Evolutionary conservation across 495 filamentous ascomycete genomes (phyloP), one percentile per base, ranked within the genome.

Genomic region (Rhypophila decipiens): DNA sequence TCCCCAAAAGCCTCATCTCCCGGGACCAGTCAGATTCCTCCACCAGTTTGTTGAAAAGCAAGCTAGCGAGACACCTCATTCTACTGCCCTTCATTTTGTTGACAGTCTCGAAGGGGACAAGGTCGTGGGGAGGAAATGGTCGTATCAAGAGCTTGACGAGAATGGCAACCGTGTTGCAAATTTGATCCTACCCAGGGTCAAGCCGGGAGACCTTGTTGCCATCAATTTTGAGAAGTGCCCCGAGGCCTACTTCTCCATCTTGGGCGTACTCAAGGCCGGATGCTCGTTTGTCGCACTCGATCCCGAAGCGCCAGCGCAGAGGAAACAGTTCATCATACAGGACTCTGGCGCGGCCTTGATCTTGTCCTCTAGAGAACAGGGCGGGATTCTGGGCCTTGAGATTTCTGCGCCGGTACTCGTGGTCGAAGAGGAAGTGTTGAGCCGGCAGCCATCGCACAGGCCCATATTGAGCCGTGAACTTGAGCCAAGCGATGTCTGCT

Each of bases 151-250:
- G 47, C 64, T 89, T 0, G 59, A 88, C 49, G 51, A 66, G 7
- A 73, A 79, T 50, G 80, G 74, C 5, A 85, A 87, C 51, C 65
- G 68, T 42, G 66, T 86, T 17, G 82, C 82, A 1, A 61, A 80
- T 42, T 56, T 83, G 15, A 49, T 89, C 5, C 34, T 50, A 0
- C 44, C 61, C 24, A 56, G 66, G 29, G 58, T 68, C 18, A 48
- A 64, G 21, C 50, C 67, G 0, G 77, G 79, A 3, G 60, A 69
- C 15, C 75, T 89, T n/a, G 69, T 95, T 15, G 85, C 79, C 0
- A 79, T 88, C 7, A 85, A 84, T 58, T 91, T 95, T 55, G 79
- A 89, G 43, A 90, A 90, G 61, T 88, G 80, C 50, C 81, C 87
- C 1, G 80, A 86, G 40, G 78, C 88, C 9, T 89, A 84, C 38